These are phyloP conservation scores for Backusella sp. DNA, from an alignment of 192 early-diverging fungal genomes.

Conservation along the genomic window DNA sequence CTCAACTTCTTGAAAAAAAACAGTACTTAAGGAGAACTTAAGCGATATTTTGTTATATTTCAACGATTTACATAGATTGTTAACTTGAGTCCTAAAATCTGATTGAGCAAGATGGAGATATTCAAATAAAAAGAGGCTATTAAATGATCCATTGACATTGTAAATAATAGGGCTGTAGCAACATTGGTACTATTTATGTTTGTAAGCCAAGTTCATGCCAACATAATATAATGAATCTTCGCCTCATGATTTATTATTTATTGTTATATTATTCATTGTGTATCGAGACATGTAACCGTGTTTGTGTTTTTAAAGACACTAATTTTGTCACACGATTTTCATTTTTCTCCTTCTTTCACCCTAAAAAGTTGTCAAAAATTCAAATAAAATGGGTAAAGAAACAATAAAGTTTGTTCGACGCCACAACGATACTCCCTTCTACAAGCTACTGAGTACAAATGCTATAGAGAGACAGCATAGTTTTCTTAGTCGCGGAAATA, in stretches of 20 bases:
- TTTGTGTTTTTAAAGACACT: background rate
- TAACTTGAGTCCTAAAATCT: too few species aligned
- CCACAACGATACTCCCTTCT: constrained; percentile 77
- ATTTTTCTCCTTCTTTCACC: background rate
- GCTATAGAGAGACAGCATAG: constrained; percentile 52
- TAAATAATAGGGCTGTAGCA: too few species aligned
- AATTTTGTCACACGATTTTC: background rate
- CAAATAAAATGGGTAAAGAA: constrained; percentile 52
- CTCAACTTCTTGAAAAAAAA: too few species aligned
- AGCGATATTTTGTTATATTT: too few species aligned
- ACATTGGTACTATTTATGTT: too few species aligned
- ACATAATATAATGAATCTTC: background rate
- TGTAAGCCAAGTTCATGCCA: too few species aligned
- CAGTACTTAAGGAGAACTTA: too few species aligned
- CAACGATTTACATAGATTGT: too few species aligned
- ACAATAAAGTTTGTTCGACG: constrained; percentile 23
- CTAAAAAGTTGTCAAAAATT: background rate
- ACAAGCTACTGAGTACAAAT: constrained; percentile 70
- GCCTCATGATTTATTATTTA: background rate
- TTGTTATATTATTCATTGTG: background rate
- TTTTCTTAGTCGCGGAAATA: constrained; percentile 55
- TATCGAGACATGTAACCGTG: background rate
- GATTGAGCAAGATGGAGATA: too few species aligned
- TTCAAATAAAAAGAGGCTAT: too few species aligned
- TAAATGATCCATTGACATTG: too few species aligned